A percentile compares a stretch with the other conserved stretches of the same genome.
phyloP scores from a whole-genome alignment of 805 yeast genomes.

The Monosporozyma aerobia region DNA sequence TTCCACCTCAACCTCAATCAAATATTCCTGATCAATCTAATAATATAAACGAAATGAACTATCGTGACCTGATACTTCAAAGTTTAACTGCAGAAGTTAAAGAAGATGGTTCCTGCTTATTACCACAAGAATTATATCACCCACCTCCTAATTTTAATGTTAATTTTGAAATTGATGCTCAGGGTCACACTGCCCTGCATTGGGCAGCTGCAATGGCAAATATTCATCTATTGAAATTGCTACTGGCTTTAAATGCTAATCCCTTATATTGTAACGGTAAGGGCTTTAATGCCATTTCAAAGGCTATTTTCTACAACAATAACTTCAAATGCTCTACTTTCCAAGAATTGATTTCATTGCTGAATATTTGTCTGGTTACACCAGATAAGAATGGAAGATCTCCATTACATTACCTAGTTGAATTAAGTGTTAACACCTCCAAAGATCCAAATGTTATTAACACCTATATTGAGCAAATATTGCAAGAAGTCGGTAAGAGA shows the following conservation, averaged over 20 bases:
- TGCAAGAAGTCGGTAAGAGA: conserved; percentile 34
- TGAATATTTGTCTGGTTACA: conserved; percentile 57
- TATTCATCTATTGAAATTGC: conserved; percentile 44
- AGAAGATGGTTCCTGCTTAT: conserved; percentile 19
- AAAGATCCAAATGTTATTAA: conserved; percentile 40
- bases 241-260: conserved; percentile 51
- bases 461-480: conserved; percentile 46
- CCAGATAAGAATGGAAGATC: conserved; percentile 68
- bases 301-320: conserved; percentile 61
- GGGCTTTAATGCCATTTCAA: conserved; percentile 65
- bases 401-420: conserved; percentile 61
- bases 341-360: conserved; percentile 44
- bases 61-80: conserved; percentile 17
- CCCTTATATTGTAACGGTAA: conserved; percentile 43
- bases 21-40: conserved; percentile 7
- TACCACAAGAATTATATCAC: conserved; percentile 34
- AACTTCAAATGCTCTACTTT: conserved; percentile 59
- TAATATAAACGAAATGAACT: conserved; percentile 14
- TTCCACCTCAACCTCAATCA: background rate
- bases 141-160: conserved; percentile 60
- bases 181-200: conserved; percentile 74
- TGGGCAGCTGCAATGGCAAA: conserved; percentile 84
- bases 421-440: conserved; percentile 41
- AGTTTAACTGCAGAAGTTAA: conserved; percentile 27
- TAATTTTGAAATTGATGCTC: conserved; percentile 63